Evolutionary conservation across 1,284 basidiomycete genomes (phyloP).

Genomic region (Porodaedalea pini): DNA sequence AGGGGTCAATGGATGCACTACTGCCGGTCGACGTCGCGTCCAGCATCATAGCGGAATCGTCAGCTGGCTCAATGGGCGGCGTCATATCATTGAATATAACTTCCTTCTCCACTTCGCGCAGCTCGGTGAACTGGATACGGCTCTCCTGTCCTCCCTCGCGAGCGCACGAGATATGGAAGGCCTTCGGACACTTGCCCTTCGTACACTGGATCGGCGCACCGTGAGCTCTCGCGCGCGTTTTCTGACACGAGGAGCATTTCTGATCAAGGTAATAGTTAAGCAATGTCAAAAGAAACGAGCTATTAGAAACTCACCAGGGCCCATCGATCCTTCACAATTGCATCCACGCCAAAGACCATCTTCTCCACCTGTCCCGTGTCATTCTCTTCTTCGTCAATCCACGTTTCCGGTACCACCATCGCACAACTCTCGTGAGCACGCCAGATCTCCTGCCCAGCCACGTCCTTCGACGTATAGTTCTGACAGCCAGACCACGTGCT

Average conservation of each 20-base stretch:
- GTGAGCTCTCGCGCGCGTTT: slow-evolving; percentile 61
- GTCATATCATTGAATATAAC: slow-evolving; percentile 54
- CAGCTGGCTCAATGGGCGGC: neutral
- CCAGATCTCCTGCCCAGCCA: slow-evolving; percentile 51
- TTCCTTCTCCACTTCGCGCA: slow-evolving; percentile 73
- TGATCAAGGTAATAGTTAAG: slow-evolving; percentile 32
- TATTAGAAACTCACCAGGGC: slow-evolving; percentile 61
- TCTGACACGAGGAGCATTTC: slow-evolving; percentile 87
- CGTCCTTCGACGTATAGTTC: slow-evolving; percentile 8
- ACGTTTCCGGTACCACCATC: slow-evolving; percentile 78
- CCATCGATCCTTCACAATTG: slow-evolving; percentile 87
- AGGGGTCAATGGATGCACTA: neutral
- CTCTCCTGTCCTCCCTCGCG: slow-evolving; percentile 43
- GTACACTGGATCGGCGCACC: slow-evolving; percentile 94
- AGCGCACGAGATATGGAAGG: slow-evolving; percentile 93
- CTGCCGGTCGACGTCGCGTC: neutral
- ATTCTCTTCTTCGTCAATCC: slow-evolving; percentile 66
- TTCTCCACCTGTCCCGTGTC: slow-evolving; percentile 43
- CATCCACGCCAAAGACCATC: slow-evolving; percentile 77
- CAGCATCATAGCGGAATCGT: neutral
- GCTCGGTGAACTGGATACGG: slow-evolving; percentile 57
- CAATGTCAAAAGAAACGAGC: slow-evolving; percentile 5
- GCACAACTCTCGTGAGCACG: slow-evolving; percentile 78
- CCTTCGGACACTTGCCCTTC: slow-evolving; percentile 88
- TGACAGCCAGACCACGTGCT: slow-evolving; percentile 35